These are phyloP conservation scores for Kregervanrija fluxuum DNA, from an alignment of 805 yeast species.

Conservation along the genomic window DNA sequence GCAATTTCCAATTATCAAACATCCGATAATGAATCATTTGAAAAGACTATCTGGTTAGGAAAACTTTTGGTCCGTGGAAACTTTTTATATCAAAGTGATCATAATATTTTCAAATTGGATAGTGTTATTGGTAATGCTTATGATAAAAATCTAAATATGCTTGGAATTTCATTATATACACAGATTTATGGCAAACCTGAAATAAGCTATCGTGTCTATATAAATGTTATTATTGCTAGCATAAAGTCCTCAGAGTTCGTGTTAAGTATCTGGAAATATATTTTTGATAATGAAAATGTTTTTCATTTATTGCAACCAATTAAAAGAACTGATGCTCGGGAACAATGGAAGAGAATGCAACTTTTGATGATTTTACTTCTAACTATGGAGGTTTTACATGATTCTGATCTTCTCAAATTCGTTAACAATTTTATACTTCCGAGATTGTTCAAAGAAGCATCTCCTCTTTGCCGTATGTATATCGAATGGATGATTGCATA, in stretches of 20 bases:
- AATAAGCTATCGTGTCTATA: conserved; percentile 41
- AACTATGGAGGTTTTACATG: conserved; percentile 30
- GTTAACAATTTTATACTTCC: conserved; percentile 25
- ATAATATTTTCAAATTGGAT: conserved; percentile 54
- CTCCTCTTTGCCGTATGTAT: conserved; percentile 69
- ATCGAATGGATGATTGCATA: conserved; percentile 71
- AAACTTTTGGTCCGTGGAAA: conserved; percentile 39
- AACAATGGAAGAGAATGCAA: conserved; percentile 58
- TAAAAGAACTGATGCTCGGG: conserved; percentile 58
- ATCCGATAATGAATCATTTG: conserved; percentile 27
- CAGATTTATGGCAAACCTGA: conserved; percentile 54
- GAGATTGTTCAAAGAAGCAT: conserved; percentile 53
- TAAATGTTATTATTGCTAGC: conserved; percentile 41
- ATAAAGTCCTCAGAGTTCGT: conserved; percentile 26
- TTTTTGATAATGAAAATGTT: conserved; percentile 31
- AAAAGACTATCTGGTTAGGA: conserved; percentile 42
- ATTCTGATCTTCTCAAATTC: conserved; percentile 15
- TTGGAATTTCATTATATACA: conserved; percentile 34
- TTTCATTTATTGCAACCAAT: conserved; percentile 41
- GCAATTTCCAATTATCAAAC: conserved; percentile 39
- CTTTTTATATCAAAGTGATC: conserved; percentile 45
- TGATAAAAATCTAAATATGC: conserved; percentile 35
- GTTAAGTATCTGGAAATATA: conserved; percentile 25
- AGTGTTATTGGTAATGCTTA: conserved; percentile 44
- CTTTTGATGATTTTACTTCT: conserved; percentile 47